These are phyloP conservation scores for Monosporascus sp. DNA, from an alignment of 2,329 filamentous ascomycete genomes.

Conservation along the genomic window DNA sequence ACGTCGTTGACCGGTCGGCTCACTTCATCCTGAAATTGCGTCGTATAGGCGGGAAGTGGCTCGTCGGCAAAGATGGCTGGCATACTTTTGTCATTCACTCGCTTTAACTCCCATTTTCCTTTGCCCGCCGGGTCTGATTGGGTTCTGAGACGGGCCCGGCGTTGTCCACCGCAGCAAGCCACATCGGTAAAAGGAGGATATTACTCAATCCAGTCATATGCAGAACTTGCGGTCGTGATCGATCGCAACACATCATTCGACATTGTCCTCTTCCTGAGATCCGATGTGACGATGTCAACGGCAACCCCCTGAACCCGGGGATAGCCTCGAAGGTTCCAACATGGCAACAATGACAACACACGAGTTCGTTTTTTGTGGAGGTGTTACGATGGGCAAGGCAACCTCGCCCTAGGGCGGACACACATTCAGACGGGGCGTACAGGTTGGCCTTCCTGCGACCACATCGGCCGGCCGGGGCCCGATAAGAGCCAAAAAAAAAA, in stretches of 20 bases:
- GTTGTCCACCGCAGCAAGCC: conserved; percentile 24
- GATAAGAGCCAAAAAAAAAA: conserved; percentile 12
- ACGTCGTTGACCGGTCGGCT: conserved; percentile 3
- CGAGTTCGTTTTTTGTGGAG: not conserved
- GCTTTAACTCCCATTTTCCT: conserved; percentile 8
- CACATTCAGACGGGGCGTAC: not conserved
- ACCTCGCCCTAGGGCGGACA: no score
- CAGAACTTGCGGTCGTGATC: conserved; percentile 23
- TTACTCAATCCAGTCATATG: conserved; percentile 13
- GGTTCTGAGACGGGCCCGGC: conserved; percentile 8
- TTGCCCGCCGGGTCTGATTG: conserved; percentile 19
- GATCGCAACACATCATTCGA: conserved; percentile 20
- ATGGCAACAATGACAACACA: conserved; percentile 14
- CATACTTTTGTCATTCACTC: conserved; percentile 13
- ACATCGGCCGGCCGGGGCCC: conserved; percentile 9
- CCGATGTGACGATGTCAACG: conserved; percentile 15
- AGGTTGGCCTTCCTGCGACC: conserved; percentile 1
- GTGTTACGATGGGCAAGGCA: not conserved
- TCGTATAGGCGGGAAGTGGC: not conserved
- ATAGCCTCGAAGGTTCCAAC: conserved; percentile 7
- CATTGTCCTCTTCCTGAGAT: conserved; percentile 9
- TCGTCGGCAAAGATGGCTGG: conserved; percentile 10
- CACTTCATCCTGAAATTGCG: conserved; percentile 10
- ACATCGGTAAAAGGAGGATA: conserved; percentile 21
- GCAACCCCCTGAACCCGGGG: conserved; percentile 5